Base-by-base conservation (phyloP, 257 asterid species). In the Voacanga thouarsii region DNA sequence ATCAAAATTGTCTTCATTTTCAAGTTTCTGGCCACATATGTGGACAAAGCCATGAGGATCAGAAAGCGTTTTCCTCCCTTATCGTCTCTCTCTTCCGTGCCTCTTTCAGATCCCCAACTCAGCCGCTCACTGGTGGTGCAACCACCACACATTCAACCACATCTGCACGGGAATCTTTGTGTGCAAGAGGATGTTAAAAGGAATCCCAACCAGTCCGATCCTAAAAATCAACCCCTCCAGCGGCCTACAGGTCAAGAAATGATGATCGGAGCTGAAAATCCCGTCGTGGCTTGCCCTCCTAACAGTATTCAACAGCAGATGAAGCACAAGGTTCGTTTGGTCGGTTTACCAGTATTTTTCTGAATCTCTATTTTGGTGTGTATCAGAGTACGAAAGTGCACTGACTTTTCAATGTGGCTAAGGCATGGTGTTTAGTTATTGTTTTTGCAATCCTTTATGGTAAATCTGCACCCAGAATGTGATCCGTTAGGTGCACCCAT, bases 101-200 rank as follows among this genome's bases (percentile, higher is more conserved):
- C 83, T 44, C 61, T 69, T 12, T 76, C 91, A 89, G 94, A 89
- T 91, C 93, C 84, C 89, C 91, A 83, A n/a, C 86, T 84, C 83
- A 89, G 50, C 74, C 86, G 70, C 33, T 80, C 90, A 80, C 70
- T 72, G 82, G 81, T 82, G 86, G 79, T 85, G 89, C 87, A 77
- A 44, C 85, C 79, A 44, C 85, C 79, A 12, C 79, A 49, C 67
- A 43, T n/a, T 63, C 72, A 45, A 24, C 23, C 63, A 70, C 50
- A 53, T 18, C 30, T 39, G 37, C 11, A 68, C 51, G 70, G 19
- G 63, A 53, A 50, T 75, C 73, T 24, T 43, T n/a, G 5, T 21
- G 47, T 74, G 65, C 83, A 68, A 69, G 79, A 78, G 72, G 78
- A 73, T 45, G 24, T 59, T 21, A 81, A 78, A n/a, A 51, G 67